Base-by-base conservation (phyloP, 2,329 filamentous ascomycete species). In the Xylaria polymorpha region DNA sequence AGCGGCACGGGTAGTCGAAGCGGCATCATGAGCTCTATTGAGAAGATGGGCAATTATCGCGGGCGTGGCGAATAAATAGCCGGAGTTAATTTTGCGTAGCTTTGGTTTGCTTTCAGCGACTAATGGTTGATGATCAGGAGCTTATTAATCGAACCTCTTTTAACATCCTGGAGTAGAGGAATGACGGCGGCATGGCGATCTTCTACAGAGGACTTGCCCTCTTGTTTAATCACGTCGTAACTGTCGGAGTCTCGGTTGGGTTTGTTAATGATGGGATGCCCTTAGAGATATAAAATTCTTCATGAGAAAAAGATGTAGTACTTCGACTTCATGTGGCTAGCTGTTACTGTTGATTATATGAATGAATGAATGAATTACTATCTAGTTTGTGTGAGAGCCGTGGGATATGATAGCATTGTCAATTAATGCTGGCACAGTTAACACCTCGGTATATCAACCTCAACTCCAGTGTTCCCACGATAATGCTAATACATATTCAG, bases 21-120 rank as follows among this genome's bases (percentile, higher is more conserved):
- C 77, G 90, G 91, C 66, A 91, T 96, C 76, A 91, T 97, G 90
- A 92, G 87, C 74, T 94, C 92, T 20, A 96, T 97, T 79, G 93
- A 97, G 84, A 89, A 91, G 81, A 97, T 97, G 94, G 93, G 93
- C 10, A 90, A 85, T 74, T 84, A 88, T 73, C 79, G 85, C 15
- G 82, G 84, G 9, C 81, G 85, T 50, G 82, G 67, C 35, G 70
- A 70, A 10, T 68, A 57, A n/a, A 60, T 60, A 56, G 20, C 5
- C 56, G 14, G 35, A 20, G 6, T 57, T 43, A 5, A 43, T 59
- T 20, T 29, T 32, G 56, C 14, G 43, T 22, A 29, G 32, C 48
- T 58, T 58, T 67, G 22, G 41, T 61, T 48, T 67, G 32, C 53
- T 61, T 53, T 61, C 35, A 25, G n/a, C 10, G 58, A 62, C 12